Conservation (phyloP, 768 basidiomycete species). For the Tricholomella constricta region DNA sequence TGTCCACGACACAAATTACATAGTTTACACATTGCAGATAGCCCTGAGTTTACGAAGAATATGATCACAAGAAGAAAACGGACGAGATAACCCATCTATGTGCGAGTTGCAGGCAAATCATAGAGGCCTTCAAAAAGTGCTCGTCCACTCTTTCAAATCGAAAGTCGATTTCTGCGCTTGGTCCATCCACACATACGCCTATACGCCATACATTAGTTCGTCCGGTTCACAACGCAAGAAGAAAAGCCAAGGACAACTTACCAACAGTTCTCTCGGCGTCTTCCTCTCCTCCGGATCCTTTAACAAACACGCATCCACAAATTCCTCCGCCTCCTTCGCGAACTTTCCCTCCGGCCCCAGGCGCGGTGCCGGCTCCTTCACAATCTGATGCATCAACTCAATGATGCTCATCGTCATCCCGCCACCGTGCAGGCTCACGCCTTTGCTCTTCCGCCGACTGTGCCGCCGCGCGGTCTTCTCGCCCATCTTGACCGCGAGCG, state of each 20-base stretch:
- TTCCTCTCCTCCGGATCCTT: conserved; percentile 84
- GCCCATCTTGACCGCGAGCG: background rate
- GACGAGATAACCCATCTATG: no score
- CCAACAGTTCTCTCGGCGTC: conserved; percentile 84
- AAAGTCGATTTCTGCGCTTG: conserved; percentile 55
- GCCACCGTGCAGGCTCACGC: conserved; percentile 87
- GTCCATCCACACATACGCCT: conserved; percentile 78
- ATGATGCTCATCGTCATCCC: conserved; percentile 97
- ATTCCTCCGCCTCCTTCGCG: conserved; percentile 72
- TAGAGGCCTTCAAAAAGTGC: conserved; percentile 66
- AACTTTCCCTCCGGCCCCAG: conserved; percentile 68
- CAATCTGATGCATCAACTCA: conserved; percentile 95
- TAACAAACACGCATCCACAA: conserved; percentile 85
- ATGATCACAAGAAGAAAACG: no score
- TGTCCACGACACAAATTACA: no score
- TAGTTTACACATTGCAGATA: no score
- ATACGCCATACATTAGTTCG: conserved; percentile 1
- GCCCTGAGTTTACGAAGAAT: no score
- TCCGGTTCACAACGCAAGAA: conserved; percentile 4
- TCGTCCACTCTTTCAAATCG: conserved; percentile 79
- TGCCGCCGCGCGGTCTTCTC: conserved; percentile 4
- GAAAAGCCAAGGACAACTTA: conserved; percentile 36
- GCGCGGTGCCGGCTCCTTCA: conserved; percentile 94
- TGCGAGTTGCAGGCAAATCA: no score
- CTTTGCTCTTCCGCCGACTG: conserved; percentile 80